Conservation (phyloP, 129 eudicot species). For the Centrapalus pauciflorus region DNA sequence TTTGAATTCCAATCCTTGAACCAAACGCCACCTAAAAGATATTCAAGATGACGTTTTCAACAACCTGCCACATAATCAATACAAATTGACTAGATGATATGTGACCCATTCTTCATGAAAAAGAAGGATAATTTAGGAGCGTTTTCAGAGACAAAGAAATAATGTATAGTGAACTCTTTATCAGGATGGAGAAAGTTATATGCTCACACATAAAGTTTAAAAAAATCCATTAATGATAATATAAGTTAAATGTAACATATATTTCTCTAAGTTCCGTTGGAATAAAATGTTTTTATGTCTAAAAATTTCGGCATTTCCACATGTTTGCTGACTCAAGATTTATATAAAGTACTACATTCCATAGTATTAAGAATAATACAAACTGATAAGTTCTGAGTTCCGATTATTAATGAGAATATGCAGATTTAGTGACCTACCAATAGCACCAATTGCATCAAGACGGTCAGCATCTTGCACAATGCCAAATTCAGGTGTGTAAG, state of each 20-base stretch:
- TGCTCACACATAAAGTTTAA: not conserved
- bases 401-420: not conserved
- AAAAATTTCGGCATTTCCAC: no score
- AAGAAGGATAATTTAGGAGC: not conserved
- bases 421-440: slow-evolving; percentile 75
- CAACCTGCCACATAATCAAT: not conserved
- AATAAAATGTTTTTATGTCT: no score
- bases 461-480: slow-evolving; percentile 99
- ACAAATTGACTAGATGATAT: not conserved
- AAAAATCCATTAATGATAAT: not conserved
- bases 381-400: not conserved
- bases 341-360: not conserved
- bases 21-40: no score
- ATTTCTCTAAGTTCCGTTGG: no score
- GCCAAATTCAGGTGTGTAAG: slow-evolving; percentile 53
- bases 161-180: not conserved
- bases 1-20: no score
- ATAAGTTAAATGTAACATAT: not conserved
- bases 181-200: not conserved
- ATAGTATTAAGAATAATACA: not conserved
- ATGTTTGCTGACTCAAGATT: not conserved
- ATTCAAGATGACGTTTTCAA: no score
- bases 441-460: slow-evolving; percentile 99
- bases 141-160: not conserved
- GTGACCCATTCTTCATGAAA: not conserved